These are phyloP conservation scores for Mortierella antarctica DNA, from an alignment of 192 early-diverging fungal genomes.

Conservation along the genomic window DNA sequence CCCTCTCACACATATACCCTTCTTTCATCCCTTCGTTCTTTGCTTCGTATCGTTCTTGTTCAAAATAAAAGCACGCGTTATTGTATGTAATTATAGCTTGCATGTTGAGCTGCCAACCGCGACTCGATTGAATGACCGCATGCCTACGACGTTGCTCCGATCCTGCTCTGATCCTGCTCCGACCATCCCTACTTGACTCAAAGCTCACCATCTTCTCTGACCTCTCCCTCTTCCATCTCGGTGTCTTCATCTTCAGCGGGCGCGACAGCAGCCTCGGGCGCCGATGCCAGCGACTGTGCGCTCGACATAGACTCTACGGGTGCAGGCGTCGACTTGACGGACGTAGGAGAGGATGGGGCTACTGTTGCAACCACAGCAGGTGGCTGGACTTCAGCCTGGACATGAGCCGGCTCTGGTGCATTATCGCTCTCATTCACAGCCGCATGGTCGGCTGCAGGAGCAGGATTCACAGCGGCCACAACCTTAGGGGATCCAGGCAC, in stretches of 20 bases:
- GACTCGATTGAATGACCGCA: too few relatives aligned
- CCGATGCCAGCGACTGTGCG: neutral
- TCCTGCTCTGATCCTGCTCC: too few relatives aligned
- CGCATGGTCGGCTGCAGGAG: neutral
- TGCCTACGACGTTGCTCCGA: too few relatives aligned
- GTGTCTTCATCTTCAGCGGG: slow-evolving; percentile 27
- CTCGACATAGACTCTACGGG: neutral
- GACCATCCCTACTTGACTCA: too few relatives aligned
- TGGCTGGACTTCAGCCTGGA: neutral
- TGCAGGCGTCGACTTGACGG: too few relatives aligned
- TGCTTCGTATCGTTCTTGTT: too few relatives aligned
- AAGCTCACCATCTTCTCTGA: slow-evolving; percentile 38
- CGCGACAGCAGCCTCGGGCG: neutral
- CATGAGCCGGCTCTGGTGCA: neutral
- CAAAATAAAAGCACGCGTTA: too few relatives aligned
- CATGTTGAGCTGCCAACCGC: too few relatives aligned
- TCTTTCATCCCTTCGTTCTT: too few relatives aligned
- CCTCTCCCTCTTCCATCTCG: slow-evolving; percentile 53
- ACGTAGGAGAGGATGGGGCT: too few relatives aligned
- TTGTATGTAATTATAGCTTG: too few relatives aligned
- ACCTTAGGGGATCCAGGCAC: neutral
- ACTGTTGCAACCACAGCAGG: neutral
- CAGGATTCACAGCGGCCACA: neutral
- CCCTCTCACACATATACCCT: too few relatives aligned
- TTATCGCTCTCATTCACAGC: neutral